Evolutionary conservation across 2,329 filamentous ascomycete species (phyloP).

Genomic region (Verticillium alfalfae): DNA sequence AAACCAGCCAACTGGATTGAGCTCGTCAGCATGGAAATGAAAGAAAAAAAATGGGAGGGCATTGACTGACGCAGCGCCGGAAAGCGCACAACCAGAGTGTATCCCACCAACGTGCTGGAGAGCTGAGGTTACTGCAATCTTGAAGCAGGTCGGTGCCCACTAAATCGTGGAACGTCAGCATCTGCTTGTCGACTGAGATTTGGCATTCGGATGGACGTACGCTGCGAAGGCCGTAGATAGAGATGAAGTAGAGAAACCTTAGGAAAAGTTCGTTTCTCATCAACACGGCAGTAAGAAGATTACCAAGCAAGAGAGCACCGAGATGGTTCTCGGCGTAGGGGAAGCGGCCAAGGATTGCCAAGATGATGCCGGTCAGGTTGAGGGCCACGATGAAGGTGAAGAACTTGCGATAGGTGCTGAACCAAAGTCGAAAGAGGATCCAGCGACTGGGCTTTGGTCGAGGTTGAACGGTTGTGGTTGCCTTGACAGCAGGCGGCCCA

Average conservation of each 20-base stretch:
- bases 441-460: constrained; percentile 21
- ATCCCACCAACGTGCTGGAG: constrained; percentile 35
- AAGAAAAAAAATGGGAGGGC: too few species aligned
- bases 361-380: constrained; percentile 27
- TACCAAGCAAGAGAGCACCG: constrained; percentile 31
- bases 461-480: neutral
- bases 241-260: constrained; percentile 26
- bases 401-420: constrained; percentile 33
- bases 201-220: constrained; percentile 15
- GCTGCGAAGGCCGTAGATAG: constrained; percentile 29
- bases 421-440: constrained; percentile 30
- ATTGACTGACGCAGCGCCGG: constrained; percentile 25
- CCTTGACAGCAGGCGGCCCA: neutral
- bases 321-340: constrained; percentile 29
- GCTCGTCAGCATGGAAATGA: neutral
- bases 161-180: constrained; percentile 16
- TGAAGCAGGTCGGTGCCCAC: constrained; percentile 31
- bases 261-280: constrained; percentile 33
- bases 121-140: constrained; percentile 26
- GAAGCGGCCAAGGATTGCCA: constrained; percentile 24
- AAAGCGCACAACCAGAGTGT: constrained; percentile 32
- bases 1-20: constrained; percentile 28
- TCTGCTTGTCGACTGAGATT: constrained; percentile 3
- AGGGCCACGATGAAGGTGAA: constrained; percentile 28
- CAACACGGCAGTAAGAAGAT: constrained; percentile 29